Evolutionary conservation across 1,139 yeast species (phyloP), one percentile per base, ranked within the genome.

Genomic region (Candida labiduridarum): DNA sequence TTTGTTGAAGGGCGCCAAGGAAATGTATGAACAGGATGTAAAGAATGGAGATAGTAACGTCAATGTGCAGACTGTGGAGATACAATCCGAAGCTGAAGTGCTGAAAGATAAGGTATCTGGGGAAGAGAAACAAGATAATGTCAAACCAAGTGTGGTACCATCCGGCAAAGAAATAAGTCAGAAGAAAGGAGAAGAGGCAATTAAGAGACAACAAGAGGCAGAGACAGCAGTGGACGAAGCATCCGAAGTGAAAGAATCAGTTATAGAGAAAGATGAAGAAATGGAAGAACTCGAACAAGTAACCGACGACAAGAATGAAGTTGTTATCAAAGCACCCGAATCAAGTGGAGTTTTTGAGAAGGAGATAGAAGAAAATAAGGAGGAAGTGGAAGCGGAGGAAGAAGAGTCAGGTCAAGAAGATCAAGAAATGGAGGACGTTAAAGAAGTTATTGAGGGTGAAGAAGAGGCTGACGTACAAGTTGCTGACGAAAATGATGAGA

Each of bases 1-100:
- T 38, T 58, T 73, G 49, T 52, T 68, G 25, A 65, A 63, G 44
- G 60, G 65, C 49, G 62, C 72, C 25, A 67, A 68, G 49, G 73
- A 67, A 41, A 57, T 69, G 49, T 53, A 57, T 31, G 54, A 48
- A 27, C 31, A 43, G 12, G 46, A 46, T 16, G 15, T 27, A 30
- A 50, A 44, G 41, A 46, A 46, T 22, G 43, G 16, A 22, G 7
- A 22, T 19, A 42, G 22, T 12, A 40, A 16, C 4, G 38, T 35
- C 30, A 18, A n/a, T 33, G 41, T 5, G 1, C 10, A 11, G 10
- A n/a, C 30, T 19, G 16, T 19, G 16, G 8, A n/a, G 18, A 38
- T 4, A 14, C 14, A 4, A n/a, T 14, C 41, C 3, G 30, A 19
- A 38, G 27, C 7, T 12, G 29, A 2, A 5, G 8, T 19, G 25